phyloP scores from a whole-genome alignment of 177 flowering plant genomes.

The Tripterygium wilfordii region DNA sequence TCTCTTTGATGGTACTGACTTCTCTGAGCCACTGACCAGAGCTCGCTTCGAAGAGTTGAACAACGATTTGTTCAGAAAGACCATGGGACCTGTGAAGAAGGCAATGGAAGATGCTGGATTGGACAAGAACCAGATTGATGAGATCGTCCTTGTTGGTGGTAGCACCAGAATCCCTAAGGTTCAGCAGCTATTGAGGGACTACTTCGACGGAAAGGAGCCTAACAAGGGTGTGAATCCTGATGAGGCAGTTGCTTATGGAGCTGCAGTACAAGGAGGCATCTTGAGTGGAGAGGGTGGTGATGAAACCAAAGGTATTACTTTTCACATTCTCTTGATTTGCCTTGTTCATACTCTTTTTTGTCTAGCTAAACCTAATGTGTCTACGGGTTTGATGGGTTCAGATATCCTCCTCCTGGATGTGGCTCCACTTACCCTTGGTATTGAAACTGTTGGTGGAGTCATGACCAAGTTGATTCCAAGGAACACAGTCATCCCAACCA shows the following conservation, averaged over 20 bases:
- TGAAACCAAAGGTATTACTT: slow-evolving; percentile 67
- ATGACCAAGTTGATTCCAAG: slow-evolving; percentile 89
- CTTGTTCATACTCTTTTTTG: no score
- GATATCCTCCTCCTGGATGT: slow-evolving; percentile 82
- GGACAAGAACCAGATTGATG: slow-evolving; percentile 70
- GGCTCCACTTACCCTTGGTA: slow-evolving; percentile 80
- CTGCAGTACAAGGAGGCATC: slow-evolving; percentile 80
- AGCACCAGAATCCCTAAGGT: slow-evolving; percentile 90
- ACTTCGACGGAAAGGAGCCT: slow-evolving; percentile 78
- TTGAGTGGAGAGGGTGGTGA: slow-evolving; percentile 86
- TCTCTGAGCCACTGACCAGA: slow-evolving; percentile 75
- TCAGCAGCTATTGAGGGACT: slow-evolving; percentile 74
- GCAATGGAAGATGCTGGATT: slow-evolving; percentile 85
- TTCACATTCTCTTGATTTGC: no score
- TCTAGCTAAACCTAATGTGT: neutral
- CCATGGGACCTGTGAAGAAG: slow-evolving; percentile 89
- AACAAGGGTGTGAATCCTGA: slow-evolving; percentile 90
- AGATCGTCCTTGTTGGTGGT: slow-evolving; percentile 85
- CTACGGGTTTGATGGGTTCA: slow-evolving; percentile 10
- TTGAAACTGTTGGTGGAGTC: slow-evolving; percentile 84
- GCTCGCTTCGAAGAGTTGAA: slow-evolving; percentile 65
- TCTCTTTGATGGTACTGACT: slow-evolving; percentile 58
- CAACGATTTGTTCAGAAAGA: slow-evolving; percentile 74
- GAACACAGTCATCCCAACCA: slow-evolving; percentile 84
- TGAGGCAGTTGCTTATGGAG: slow-evolving; percentile 83